These are phyloP conservation scores for Trichosanthes cucumerina DNA, from an alignment of 306 rosid species.

Conservation along the genomic window DNA sequence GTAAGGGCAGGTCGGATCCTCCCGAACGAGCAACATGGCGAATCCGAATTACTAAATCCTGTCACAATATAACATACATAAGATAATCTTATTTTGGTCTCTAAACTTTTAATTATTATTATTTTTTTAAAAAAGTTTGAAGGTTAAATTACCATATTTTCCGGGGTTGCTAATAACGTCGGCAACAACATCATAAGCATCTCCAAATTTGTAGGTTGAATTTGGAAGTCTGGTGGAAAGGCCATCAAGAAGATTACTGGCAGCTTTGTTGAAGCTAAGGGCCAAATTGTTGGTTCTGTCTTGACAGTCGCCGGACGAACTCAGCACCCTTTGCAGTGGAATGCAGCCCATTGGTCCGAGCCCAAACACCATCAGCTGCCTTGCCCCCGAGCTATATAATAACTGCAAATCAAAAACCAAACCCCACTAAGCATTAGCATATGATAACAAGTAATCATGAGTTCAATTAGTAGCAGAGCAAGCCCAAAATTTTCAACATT, in stretches of 20 bases:
- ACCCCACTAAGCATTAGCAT: neutral
- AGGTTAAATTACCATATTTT: constrained; percentile 36
- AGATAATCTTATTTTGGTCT: neutral
- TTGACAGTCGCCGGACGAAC: constrained; percentile 49
- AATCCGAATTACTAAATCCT: constrained; percentile 63
- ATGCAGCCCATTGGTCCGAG: constrained; percentile 94
- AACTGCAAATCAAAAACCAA: constrained; percentile 19
- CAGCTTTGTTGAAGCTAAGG: constrained; percentile 57
- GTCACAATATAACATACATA: neutral
- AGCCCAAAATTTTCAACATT: too few species aligned
- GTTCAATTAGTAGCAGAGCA: neutral
- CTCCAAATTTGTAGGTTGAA: constrained; percentile 62
- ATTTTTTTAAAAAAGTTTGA: neutral
- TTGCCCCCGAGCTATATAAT: constrained; percentile 70
- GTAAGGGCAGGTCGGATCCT: constrained; percentile 78
- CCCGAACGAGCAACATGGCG: constrained; percentile 88
- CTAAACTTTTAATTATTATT: neutral
- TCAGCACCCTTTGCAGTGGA: constrained; percentile 85
- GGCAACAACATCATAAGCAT: constrained; percentile 69
- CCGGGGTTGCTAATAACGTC: constrained; percentile 56
- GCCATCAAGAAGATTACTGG: constrained; percentile 35
- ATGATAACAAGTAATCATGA: neutral
- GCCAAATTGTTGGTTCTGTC: constrained; percentile 64
- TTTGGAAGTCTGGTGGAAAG: constrained; percentile 47
- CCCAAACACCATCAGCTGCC: constrained; percentile 78